Evolutionary conservation across 2,329 filamentous ascomycete species (phyloP).

Genomic region (Ascochyta koolunga): DNA sequence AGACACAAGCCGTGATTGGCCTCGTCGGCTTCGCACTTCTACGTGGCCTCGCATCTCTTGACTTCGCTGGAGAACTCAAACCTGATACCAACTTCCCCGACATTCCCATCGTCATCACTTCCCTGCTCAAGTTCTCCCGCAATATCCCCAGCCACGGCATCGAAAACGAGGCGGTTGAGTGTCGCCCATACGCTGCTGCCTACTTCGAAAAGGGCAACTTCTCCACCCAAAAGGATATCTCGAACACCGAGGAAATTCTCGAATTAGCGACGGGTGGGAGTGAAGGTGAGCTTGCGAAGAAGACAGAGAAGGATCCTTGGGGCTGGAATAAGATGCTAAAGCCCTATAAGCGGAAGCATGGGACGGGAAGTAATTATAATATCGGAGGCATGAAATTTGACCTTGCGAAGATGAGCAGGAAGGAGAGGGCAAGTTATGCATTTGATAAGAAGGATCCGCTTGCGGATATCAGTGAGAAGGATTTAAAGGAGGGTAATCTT

Average conservation of each 20-base stretch:
- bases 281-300: neutral
- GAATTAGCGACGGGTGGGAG: slow-evolving; percentile 2
- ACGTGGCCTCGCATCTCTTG: slow-evolving; percentile 17
- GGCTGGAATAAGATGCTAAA: slow-evolving; percentile 12
- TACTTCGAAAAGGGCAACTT: slow-evolving; percentile 19
- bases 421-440: slow-evolving; percentile 14
- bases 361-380: neutral
- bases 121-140: slow-evolving; percentile 6
- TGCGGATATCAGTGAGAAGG: slow-evolving; percentile 13
- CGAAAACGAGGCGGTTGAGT: slow-evolving; percentile 12
- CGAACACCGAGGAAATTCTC: slow-evolving; percentile 11
- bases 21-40: slow-evolving; percentile 21
- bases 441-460: slow-evolving; percentile 19
- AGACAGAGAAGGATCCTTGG: slow-evolving; percentile 16
- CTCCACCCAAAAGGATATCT: slow-evolving; percentile 12
- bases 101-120: slow-evolving; percentile 15
- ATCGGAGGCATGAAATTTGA: slow-evolving; percentile 20
- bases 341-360: slow-evolving; percentile 7
- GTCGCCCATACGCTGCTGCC: slow-evolving; percentile 14
- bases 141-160: slow-evolving; percentile 9
- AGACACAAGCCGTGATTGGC: slow-evolving; percentile 4
- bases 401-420: slow-evolving; percentile 21
- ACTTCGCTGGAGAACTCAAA: slow-evolving; percentile 18
- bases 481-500: slow-evolving; percentile 11
- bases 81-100: slow-evolving; percentile 17